Percentiles rank a stretch among this genome's conserved stretches.
phyloP scores from a whole-genome alignment of 2,329 filamentous ascomycete genomes.

The Penicillium sp. region DNA sequence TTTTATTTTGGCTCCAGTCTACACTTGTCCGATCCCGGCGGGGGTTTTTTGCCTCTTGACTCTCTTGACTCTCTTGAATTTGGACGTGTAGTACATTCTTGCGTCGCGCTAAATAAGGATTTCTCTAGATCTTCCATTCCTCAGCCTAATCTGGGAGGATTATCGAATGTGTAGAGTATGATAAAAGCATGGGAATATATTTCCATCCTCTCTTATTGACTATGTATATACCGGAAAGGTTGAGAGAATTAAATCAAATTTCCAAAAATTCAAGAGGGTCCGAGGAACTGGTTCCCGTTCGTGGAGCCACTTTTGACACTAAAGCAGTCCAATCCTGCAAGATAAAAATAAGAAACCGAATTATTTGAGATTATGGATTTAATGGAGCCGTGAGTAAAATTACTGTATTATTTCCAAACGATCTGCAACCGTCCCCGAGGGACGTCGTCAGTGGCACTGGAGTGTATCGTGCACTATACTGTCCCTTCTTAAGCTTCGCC shows the following conservation, averaged over 20 bases:
- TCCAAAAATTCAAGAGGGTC: slow-evolving; percentile 18
- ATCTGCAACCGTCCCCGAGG: slow-evolving; percentile 42
- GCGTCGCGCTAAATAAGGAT: background rate
- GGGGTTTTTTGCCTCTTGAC: background rate
- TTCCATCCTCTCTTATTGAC: background rate
- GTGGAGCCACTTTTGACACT: slow-evolving; percentile 14
- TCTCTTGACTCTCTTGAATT: no score
- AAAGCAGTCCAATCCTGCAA: slow-evolving; percentile 14
- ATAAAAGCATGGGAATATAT: background rate
- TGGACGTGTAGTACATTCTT: background rate
- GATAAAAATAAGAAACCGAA: slow-evolving; percentile 7
- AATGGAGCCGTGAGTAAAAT: slow-evolving; percentile 4
- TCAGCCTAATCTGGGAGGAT: slow-evolving; percentile 13
- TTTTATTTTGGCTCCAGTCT: background rate
- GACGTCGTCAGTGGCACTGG: slow-evolving; percentile 44
- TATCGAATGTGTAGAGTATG: background rate
- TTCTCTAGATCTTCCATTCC: slow-evolving; percentile 28
- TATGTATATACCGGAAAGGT: background rate
- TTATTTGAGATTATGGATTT: slow-evolving; percentile 8
- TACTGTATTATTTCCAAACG: slow-evolving; percentile 26
- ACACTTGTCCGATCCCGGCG: slow-evolving; percentile 15
- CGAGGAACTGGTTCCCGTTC: slow-evolving; percentile 36
- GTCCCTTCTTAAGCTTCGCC: slow-evolving; percentile 47
- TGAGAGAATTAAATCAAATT: background rate
- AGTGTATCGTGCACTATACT: slow-evolving; percentile 28